Percentiles rank a stretch among this genome's conserved stretches.
Conservation (phyloP, 1,139 yeast species). For the Blastobotrys persicus region DNA sequence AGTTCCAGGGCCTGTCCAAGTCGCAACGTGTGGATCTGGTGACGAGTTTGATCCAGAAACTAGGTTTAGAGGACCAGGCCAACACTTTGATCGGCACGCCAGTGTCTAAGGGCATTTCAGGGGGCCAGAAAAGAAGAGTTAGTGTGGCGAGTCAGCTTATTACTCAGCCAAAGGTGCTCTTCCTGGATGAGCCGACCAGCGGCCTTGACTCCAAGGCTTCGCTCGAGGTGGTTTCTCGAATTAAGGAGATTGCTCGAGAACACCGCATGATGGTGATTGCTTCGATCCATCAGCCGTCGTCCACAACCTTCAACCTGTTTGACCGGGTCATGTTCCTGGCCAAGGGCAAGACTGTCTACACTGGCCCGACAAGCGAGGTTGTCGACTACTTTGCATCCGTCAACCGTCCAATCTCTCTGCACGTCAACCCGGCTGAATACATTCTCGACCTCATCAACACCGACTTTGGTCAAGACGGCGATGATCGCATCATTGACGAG, state of each 20-base stretch:
- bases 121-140: conserved; percentile 55
- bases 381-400: conserved; percentile 39
- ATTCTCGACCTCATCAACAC: conserved; percentile 41
- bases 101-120: conserved; percentile 48
- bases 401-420: conserved; percentile 28
- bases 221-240: conserved; percentile 54
- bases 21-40: conserved; percentile 48
- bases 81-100: conserved; percentile 58
- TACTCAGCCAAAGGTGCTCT: conserved; percentile 48
- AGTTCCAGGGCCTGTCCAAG: conserved; percentile 43
- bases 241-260: conserved; percentile 55
- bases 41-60: conserved; percentile 51
- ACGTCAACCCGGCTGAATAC: conserved; percentile 40
- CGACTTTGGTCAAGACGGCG: conserved; percentile 28
- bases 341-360: conserved; percentile 43
- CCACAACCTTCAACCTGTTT: conserved; percentile 37
- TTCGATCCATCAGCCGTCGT: conserved; percentile 44
- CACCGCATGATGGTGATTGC: conserved; percentile 41
- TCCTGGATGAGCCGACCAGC: conserved; percentile 43
- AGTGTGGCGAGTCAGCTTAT: conserved; percentile 53
- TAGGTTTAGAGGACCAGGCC: conserved; percentile 54
- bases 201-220: conserved; percentile 29
- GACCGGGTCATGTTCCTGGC: conserved; percentile 38
- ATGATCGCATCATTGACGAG: neutral
- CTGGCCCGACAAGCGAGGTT: conserved; percentile 41